Evolutionary conservation across 1,284 basidiomycete genomes (phyloP).

Genomic region (Ceratobasidium papillatum): DNA sequence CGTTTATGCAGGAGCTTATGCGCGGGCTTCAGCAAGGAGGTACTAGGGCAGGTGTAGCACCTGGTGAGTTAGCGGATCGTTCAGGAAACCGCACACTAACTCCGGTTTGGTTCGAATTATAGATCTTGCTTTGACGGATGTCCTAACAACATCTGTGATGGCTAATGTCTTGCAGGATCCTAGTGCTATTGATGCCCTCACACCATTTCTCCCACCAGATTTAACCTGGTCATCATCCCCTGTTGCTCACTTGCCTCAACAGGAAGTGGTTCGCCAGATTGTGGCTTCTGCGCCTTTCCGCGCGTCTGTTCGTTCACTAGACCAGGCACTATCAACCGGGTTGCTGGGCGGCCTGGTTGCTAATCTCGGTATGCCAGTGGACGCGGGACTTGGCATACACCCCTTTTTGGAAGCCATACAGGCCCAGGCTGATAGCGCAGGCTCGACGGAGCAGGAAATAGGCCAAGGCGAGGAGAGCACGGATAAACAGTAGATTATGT

Average conservation of each 20-base stretch:
- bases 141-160: slow-evolving; percentile 75
- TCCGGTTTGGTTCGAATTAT: neutral
- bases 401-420: slow-evolving; percentile 77
- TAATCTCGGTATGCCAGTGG: slow-evolving; percentile 77
- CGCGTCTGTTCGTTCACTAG: slow-evolving; percentile 69
- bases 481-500: slow-evolving; percentile 46
- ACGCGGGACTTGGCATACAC: slow-evolving; percentile 74
- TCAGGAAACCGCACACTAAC: neutral
- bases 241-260: slow-evolving; percentile 18
- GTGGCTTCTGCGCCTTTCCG: slow-evolving; percentile 68
- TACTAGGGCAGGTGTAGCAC: slow-evolving; percentile 14
- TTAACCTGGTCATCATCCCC: slow-evolving; percentile 69
- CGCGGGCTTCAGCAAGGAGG: slow-evolving; percentile 8
- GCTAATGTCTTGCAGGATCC: slow-evolving; percentile 68
- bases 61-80: neutral
- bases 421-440: slow-evolving; percentile 70
- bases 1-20: slow-evolving; percentile 33
- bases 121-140: slow-evolving; percentile 74
- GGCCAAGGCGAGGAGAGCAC: slow-evolving; percentile 33
- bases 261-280: slow-evolving; percentile 65
- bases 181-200: slow-evolving; percentile 69
- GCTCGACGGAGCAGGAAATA: neutral
- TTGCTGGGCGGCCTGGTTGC: slow-evolving; percentile 73
- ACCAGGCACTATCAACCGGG: slow-evolving; percentile 79
- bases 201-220: slow-evolving; percentile 79